phyloP scores from a whole-genome alignment of 345 rosid genomes.

The Sisymbrium irio region DNA sequence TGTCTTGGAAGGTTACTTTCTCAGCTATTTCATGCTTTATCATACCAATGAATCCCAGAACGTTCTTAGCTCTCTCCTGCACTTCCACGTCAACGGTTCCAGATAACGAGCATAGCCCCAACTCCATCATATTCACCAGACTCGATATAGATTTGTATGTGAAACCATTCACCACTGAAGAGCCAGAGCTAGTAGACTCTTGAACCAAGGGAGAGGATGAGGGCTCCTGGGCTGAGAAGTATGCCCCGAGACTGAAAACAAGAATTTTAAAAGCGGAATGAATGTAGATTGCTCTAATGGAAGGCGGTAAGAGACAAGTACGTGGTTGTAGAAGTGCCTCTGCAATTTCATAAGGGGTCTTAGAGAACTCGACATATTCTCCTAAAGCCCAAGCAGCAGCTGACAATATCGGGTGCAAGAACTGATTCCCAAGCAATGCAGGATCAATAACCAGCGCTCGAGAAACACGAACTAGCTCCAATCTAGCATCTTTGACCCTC shows the following conservation, averaged over 20 bases:
- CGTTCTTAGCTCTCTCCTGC: slow-evolving; percentile 72
- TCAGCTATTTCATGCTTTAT: slow-evolving; percentile 45
- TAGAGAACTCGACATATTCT: slow-evolving; percentile 73
- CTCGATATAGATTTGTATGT: slow-evolving; percentile 49
- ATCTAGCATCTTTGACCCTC: slow-evolving; percentile 92
- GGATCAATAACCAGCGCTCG: slow-evolving; percentile 90
- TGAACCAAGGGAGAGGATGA: slow-evolving; percentile 25
- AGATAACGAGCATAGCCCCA: slow-evolving; percentile 49
- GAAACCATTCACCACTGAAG: slow-evolving; percentile 31
- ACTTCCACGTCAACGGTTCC: slow-evolving; percentile 72
- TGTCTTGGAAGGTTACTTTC: slow-evolving; percentile 26
- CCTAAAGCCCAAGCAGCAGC: slow-evolving; percentile 98
- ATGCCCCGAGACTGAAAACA: slow-evolving; percentile 47
- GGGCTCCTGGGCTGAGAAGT: slow-evolving; percentile 37
- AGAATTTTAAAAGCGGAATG: slow-evolving; percentile 75
- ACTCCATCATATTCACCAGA: slow-evolving; percentile 54
- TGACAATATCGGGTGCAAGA: slow-evolving; percentile 68
- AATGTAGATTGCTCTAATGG: slow-evolving; percentile 62
- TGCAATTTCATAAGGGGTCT: slow-evolving; percentile 63
- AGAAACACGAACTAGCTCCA: slow-evolving; percentile 65
- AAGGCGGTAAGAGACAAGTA: slow-evolving; percentile 64
- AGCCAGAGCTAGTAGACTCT: slow-evolving; percentile 32
- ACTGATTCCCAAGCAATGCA: slow-evolving; percentile 86
- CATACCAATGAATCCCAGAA: slow-evolving; percentile 64
- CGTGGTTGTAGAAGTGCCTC: slow-evolving; percentile 94